Evolutionary conservation across 257 asterid species (phyloP).

Genomic region (Linaria vulgaris): DNA sequence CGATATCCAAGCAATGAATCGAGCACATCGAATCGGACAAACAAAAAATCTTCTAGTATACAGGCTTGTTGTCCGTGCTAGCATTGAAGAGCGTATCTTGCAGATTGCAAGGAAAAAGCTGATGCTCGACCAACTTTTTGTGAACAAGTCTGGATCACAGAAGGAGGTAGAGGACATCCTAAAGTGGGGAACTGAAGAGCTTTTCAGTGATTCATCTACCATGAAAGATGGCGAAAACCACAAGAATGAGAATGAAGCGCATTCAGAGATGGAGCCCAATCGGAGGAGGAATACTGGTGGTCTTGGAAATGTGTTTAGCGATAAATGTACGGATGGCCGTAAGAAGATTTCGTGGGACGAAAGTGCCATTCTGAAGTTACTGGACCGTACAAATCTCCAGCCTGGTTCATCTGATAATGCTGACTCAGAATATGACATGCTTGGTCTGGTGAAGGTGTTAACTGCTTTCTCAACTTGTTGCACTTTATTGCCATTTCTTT

Average conservation of each 20-base stretch:
- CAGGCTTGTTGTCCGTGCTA: constrained; percentile 98
- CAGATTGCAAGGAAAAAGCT: constrained; percentile 97
- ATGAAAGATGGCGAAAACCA: constrained; percentile 50
- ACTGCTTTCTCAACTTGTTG: constrained; percentile 23
- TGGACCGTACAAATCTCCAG: constrained; percentile 78
- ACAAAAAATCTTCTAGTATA: constrained; percentile 89
- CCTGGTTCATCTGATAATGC: constrained; percentile 71
- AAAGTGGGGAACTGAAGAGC: constrained; percentile 98
- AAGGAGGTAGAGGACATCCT: constrained; percentile 95
- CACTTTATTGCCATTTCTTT: constrained; percentile 11
- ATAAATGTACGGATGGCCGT: constrained; percentile 81
- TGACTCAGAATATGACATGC: constrained; percentile 80
- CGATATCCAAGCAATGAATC: constrained; percentile 98
- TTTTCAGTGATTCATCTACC: constrained; percentile 66
- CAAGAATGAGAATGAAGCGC: constrained; percentile 47
- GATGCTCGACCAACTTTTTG: constrained; percentile 98
- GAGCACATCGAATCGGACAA: constrained; percentile 98
- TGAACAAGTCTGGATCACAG: constrained; percentile 88
- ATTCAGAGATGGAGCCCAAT: constrained; percentile 59
- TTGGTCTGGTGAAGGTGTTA: constrained; percentile 88
- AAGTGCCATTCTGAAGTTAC: constrained; percentile 74
- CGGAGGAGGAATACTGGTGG: constrained; percentile 78
- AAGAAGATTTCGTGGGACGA: constrained; percentile 88
- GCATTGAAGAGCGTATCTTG: constrained; percentile 97
- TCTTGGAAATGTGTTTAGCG: constrained; percentile 93